Base-by-base conservation (phyloP, 202 grass and related monocot genomes). In the Hordeum pubiflorum region DNA sequence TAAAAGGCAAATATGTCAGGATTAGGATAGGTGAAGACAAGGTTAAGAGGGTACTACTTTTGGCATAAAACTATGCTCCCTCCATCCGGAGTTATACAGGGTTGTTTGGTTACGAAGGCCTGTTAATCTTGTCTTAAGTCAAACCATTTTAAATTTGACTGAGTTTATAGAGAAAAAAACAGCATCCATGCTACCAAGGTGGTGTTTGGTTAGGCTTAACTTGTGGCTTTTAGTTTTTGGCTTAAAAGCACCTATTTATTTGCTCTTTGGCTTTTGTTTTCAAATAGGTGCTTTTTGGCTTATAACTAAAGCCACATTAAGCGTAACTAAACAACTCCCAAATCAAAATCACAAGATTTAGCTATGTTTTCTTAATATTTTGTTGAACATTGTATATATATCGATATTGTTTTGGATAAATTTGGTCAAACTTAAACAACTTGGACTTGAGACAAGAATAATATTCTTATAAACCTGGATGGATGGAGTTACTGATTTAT, bases 1-100 rank as follows among this genome's bases (percentile, higher is more conserved):
- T 88, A 81, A 82, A 44, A 82, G 77, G 63, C 68, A 69, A 82
- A 69, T 66, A 37, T 79, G 33, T 76, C 29, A 62, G 81, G 43
- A 75, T 70, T 88, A 85, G 88, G 74, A 60, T 86, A 84, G 71
- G 50, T 82, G 63, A 81, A 81, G 72, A 70, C 82, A 72, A 52
- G 46, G 58, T 69, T 41, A 36, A 18, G 20, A 64, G 85, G 73
- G 61, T 82, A 69, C 72, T 63, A n/a, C 38, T 79, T 79, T 67
- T 80, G 83, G n/a, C 67, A 36, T 89, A 84, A 79, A 79, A 81
- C 68, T 37, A 63, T 50, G 14, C 52, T 55, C 52, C 52, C 52
- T 55, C 52, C 18, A 55, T 55, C 18, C 18, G 1, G 1, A 55
- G 52, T 55, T 55, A 55, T 55, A 9, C 17, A 9, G 52, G 7